Conservation (phyloP, 257 asterid species). For the Leptodermis oblonga region DNA sequence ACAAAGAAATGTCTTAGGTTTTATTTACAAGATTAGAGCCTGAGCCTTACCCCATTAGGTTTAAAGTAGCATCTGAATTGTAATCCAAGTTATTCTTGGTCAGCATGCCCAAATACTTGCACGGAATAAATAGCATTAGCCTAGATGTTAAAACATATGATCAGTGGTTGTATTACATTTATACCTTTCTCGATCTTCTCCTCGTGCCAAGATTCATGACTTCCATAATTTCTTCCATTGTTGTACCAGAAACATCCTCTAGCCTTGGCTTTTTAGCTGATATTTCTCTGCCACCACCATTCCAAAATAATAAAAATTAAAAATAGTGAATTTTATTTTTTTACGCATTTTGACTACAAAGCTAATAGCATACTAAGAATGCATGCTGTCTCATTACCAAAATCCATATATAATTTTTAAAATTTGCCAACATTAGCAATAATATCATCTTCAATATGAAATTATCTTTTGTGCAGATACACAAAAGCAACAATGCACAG, state of each 20-base stretch:
- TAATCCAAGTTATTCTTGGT: background rate
- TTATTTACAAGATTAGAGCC: background rate
- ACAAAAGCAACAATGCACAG: too few species aligned
- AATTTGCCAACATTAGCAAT: background rate
- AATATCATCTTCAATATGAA: too few species aligned
- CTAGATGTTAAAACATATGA: slow-evolving; percentile 1
- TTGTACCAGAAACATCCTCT: slow-evolving; percentile 55
- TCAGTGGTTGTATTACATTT: background rate
- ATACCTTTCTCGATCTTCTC: slow-evolving; percentile 70
- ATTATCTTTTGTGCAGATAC: too few species aligned
- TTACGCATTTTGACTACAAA: background rate
- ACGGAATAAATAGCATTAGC: slow-evolving; percentile 10
- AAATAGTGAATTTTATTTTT: too few species aligned
- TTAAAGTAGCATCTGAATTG: background rate
- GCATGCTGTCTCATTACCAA: too few species aligned
- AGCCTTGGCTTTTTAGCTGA: slow-evolving; percentile 58
- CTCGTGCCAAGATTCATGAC: slow-evolving; percentile 56
- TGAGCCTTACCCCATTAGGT: background rate
- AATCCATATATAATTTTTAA: background rate
- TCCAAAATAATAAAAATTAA: background rate
- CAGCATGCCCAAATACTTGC: background rate
- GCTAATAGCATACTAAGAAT: background rate
- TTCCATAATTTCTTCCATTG: slow-evolving; percentile 67
- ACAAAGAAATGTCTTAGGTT: background rate
- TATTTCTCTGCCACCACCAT: slow-evolving; percentile 32